Base-by-base conservation (phyloP, 306 rosid species). In the Castanea sativa region DNA sequence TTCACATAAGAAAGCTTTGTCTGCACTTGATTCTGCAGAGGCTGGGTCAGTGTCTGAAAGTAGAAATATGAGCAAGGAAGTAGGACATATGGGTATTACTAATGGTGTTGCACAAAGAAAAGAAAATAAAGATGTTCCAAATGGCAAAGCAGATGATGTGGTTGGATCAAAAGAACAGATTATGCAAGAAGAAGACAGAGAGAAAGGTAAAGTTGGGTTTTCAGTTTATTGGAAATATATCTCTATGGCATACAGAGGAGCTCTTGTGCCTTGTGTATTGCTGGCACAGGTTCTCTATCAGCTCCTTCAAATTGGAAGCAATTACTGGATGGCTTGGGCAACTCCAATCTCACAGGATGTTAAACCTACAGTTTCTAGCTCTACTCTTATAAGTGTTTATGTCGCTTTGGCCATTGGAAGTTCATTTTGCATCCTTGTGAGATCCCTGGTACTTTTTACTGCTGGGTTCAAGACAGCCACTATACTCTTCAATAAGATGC, bases 281-380 rank as follows among this genome's bases (percentile, higher is more conserved):
- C 55, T 89, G 33, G 81, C 78, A 55, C 89, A 87, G 27, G 60
- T 79, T 83, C 76, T 87, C 25, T 84, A 86, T 80, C 87, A 89
- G 70, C 0, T 80, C 81, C 82, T 89, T 73, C 91, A 84, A 83
- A 87, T 91, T 74, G 90, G 85, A 70, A 89, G 93, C 86, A 91
- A 87, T 56, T 91, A 91, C 71, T 91, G 93, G 96, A 91, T 89
- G 91, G 90, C 93, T 71, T 91, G 81, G 89, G 93, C 96, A 73
- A 83, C 84, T 80, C 93, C 93, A n/a, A 78, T 80, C 33, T 87
- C 96, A 12, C 32, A 49, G 43, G 86, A 73, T 25, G 75, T 38
- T 21, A 81, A 84, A 33, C 83, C 89, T 25, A 43, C 81, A 35
- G 87, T 86, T 59, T 41, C 21, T 35, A 65, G 64, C 73, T 68